Evolutionary conservation across 2,329 filamentous ascomycete species (phyloP).

Genomic region (Fusarium duplospermum): DNA sequence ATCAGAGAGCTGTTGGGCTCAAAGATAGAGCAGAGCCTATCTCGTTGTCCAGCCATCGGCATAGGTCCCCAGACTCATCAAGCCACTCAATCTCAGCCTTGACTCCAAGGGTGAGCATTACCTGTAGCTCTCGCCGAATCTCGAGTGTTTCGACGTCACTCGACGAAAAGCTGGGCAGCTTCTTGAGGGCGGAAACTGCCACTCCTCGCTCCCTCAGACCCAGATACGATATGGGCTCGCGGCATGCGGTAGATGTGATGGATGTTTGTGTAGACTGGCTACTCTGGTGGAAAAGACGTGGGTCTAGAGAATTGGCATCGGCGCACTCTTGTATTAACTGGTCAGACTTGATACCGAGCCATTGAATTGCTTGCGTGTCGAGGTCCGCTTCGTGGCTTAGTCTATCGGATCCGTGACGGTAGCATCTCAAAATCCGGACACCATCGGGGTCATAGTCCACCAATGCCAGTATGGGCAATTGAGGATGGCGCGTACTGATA

Average conservation of each 20-base stretch:
- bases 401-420: conserved; percentile 75
- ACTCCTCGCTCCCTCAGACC: conserved; percentile 68
- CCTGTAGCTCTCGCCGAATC: conserved; percentile 70
- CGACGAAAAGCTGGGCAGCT: conserved; percentile 45
- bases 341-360: conserved; percentile 70
- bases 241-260: conserved; percentile 43
- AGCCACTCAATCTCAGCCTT: conserved; percentile 84
- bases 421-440: conserved; percentile 77
- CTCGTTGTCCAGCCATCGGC: conserved; percentile 61
- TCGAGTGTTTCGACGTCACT: conserved; percentile 50
- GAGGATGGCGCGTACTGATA: conserved; percentile 60
- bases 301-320: neutral
- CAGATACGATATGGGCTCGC: conserved; percentile 54
- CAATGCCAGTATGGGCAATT: conserved; percentile 70
- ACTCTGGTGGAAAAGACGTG: neutral
- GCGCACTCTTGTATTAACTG: conserved; percentile 50
- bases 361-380: conserved; percentile 64
- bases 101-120: conserved; percentile 78
- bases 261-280: conserved; percentile 30
- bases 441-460: conserved; percentile 85
- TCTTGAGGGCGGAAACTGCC: conserved; percentile 65
- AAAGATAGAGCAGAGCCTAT: conserved; percentile 41
- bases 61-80: conserved; percentile 65
- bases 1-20: neutral
- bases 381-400: conserved; percentile 69